These are phyloP conservation scores for Aspergillus cejpii DNA, from an alignment of 2,329 filamentous ascomycete species.

Conservation along the genomic window DNA sequence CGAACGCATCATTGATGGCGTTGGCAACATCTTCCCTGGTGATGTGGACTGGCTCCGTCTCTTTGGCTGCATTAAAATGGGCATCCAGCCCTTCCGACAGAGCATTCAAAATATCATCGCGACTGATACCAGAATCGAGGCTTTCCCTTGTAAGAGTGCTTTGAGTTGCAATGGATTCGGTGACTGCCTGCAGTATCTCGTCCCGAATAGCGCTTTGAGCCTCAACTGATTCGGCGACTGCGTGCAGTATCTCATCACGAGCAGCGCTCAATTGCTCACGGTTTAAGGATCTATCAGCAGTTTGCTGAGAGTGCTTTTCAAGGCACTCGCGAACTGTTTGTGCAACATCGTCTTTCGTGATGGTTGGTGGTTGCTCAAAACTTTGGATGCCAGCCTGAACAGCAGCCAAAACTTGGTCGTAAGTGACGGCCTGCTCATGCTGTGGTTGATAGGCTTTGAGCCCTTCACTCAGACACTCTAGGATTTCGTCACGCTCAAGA, in stretches of 20 bases:
- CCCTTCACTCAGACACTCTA: conserved; percentile 79
- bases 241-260: conserved; percentile 32
- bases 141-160: conserved; percentile 28
- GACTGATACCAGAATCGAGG: conserved; percentile 40
- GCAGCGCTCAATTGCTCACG: conserved; percentile 26
- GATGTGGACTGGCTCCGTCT: conserved; percentile 45
- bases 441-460: conserved; percentile 62
- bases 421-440: conserved; percentile 56
- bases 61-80: conserved; percentile 44
- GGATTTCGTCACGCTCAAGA: conserved; percentile 80
- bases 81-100: conserved; percentile 52
- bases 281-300: conserved; percentile 15
- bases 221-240: conserved; percentile 24
- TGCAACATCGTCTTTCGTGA: conserved; percentile 77
- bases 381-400: conserved; percentile 80
- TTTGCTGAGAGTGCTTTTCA: conserved; percentile 40
- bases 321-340: conserved; percentile 78
- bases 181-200: conserved; percentile 31
- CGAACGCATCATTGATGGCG: conserved; percentile 30
- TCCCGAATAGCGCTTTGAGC: conserved; percentile 27
- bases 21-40: conserved; percentile 28
- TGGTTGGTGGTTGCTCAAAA: conserved; percentile 62
- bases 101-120: conserved; percentile 53
- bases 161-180: conserved; percentile 26
- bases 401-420: conserved; percentile 77